Percentiles rank a stretch among this genome's conserved stretches.
Evolutionary conservation across 2,329 filamentous ascomycete genomes (phyloP).

Genomic region (Botryotinia calthae): DNA sequence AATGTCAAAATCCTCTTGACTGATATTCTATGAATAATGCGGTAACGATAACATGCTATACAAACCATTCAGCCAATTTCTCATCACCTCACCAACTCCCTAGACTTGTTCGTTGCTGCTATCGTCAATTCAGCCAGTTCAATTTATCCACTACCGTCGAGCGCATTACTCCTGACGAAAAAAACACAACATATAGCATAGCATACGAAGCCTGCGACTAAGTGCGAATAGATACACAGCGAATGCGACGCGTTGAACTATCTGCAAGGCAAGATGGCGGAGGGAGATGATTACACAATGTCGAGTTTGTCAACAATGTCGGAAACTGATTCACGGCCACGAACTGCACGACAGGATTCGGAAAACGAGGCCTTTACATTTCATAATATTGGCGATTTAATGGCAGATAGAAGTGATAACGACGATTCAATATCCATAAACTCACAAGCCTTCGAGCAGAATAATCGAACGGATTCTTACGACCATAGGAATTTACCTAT

Average conservation of each 20-base stretch:
- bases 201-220: constrained; percentile 7
- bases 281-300: constrained; percentile 29
- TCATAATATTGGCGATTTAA: constrained; percentile 34
- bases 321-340: constrained; percentile 29
- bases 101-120: constrained; percentile 5
- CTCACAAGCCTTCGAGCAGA: constrained; percentile 24
- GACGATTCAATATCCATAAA: constrained; percentile 32
- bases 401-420: constrained; percentile 31
- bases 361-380: constrained; percentile 34
- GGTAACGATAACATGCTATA: neutral
- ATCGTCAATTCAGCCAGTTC: neutral
- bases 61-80: neutral
- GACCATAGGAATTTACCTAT: constrained; percentile 32
- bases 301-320: constrained; percentile 20
- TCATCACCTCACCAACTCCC: neutral
- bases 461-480: constrained; percentile 29
- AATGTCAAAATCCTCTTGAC: neutral
- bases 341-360: constrained; percentile 33
- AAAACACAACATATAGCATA: neutral
- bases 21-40: neutral
- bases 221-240: constrained; percentile 7
- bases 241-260: constrained; percentile 34
- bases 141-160: constrained; percentile 20
- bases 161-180: constrained; percentile 22
- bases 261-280: constrained; percentile 32